Conservation (phyloP, 164 flowering plant genomes). For the Buxus sempervirens region DNA sequence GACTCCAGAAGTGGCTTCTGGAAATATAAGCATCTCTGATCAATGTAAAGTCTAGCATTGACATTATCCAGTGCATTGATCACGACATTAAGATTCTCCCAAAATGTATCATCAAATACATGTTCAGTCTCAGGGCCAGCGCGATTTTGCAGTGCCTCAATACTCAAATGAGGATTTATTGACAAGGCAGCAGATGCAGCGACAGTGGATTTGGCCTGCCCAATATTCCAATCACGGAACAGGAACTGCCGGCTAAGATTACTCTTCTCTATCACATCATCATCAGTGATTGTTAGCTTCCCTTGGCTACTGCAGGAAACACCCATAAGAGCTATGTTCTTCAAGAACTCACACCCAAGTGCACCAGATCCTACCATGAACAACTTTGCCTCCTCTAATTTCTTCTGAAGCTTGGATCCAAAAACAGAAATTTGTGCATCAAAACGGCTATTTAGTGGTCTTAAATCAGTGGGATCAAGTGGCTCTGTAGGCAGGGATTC, state of each 20-base stretch:
- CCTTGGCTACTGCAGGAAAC: slow-evolving; percentile 60
- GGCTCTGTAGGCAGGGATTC: slow-evolving; percentile 77
- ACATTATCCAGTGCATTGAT: slow-evolving; percentile 85
- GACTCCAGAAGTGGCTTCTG: slow-evolving; percentile 90
- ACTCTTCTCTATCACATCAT: slow-evolving; percentile 94
- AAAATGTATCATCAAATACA: slow-evolving; percentile 76
- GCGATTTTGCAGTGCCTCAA: slow-evolving; percentile 86
- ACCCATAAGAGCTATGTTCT: slow-evolving; percentile 84
- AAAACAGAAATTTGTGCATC: slow-evolving; percentile 93
- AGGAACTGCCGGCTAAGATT: slow-evolving; percentile 89
- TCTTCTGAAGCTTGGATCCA: slow-evolving; percentile 77
- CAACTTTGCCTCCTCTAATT: slow-evolving; percentile 63
- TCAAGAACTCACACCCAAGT: slow-evolving; percentile 84
- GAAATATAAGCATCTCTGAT: slow-evolving; percentile 81
- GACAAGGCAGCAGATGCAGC: slow-evolving; percentile 73
- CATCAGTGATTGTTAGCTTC: slow-evolving; percentile 76
- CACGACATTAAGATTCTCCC: slow-evolving; percentile 73
- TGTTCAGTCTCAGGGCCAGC: slow-evolving; percentile 75
- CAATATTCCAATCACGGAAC: slow-evolving; percentile 93
- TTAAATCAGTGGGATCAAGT: slow-evolving; percentile 52
- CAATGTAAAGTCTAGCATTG: slow-evolving; percentile 81
- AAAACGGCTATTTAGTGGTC: slow-evolving; percentile 63
- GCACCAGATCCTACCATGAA: slow-evolving; percentile 92
- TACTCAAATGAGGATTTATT: slow-evolving; percentile 50
- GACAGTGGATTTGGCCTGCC: slow-evolving; percentile 90